phyloP scores from a whole-genome alignment of 306 rosid genomes.

The Rosa chinensis region DNA sequence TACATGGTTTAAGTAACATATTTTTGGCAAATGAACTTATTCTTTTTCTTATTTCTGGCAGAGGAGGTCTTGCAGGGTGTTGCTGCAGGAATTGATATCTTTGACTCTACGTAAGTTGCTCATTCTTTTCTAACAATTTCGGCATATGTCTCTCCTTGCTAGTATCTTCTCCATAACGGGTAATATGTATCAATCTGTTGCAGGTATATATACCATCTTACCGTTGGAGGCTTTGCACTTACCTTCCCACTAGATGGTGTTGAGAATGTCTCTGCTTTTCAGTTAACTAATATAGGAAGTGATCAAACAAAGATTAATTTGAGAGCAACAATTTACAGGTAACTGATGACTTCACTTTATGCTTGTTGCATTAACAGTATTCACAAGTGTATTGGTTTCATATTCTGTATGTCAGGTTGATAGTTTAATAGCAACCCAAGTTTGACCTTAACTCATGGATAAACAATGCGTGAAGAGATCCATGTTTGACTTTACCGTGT shows the following conservation, averaged over 20 bases:
- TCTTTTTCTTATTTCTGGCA: constrained; percentile 39
- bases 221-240: constrained; percentile 84
- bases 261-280: constrained; percentile 39
- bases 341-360: constrained; percentile 5
- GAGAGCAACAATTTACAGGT: constrained; percentile 82
- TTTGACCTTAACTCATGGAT: neutral
- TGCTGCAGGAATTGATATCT: constrained; percentile 83
- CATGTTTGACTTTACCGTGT: neutral
- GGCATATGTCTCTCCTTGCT: neutral
- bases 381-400: neutral
- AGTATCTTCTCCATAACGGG: constrained; percentile 14
- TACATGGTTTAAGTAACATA: constrained; percentile 17
- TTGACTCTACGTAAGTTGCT: constrained; percentile 74
- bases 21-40: constrained; percentile 3
- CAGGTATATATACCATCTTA: constrained; percentile 76
- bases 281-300: constrained; percentile 37
- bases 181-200: constrained; percentile 21
- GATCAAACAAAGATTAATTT: constrained; percentile 76
- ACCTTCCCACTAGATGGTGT: constrained; percentile 60
- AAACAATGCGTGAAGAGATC: neutral
- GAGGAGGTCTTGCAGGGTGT: constrained; percentile 97
- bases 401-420: neutral
- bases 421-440: neutral
- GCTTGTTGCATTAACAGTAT: neutral
- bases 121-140: neutral